Evolutionary conservation across 129 eudicot species (phyloP).

Genomic region (Helichrysum umbraculigerum): DNA sequence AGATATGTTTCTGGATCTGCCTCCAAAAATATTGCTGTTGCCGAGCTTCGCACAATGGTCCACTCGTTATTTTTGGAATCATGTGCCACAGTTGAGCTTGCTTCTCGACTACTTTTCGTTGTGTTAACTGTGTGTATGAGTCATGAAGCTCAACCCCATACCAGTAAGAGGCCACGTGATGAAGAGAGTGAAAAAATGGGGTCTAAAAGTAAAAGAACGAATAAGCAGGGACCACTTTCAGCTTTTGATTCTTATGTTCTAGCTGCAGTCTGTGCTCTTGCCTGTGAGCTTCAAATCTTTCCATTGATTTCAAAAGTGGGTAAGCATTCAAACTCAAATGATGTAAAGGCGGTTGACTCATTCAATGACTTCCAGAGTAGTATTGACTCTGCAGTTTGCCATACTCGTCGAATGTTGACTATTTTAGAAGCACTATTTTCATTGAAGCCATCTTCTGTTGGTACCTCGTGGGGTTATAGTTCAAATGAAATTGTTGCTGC

Average conservation of each 20-base stretch:
- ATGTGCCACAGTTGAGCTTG: constrained; percentile 80
- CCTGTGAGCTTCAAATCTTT: constrained; percentile 87
- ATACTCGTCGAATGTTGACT: constrained; percentile 74
- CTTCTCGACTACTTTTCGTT: constrained; percentile 91
- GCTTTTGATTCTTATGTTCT: constrained; percentile 94
- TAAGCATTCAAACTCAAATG: constrained; percentile 37
- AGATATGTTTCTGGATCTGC: constrained; percentile 65
- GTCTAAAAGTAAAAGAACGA: constrained; percentile 38
- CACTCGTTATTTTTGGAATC: constrained; percentile 85
- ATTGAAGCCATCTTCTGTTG: constrained; percentile 86
- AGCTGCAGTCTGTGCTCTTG: constrained; percentile 93
- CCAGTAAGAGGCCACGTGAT: constrained; percentile 65
- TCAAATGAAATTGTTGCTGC: constrained; percentile 99
- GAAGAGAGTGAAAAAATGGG: constrained; percentile 43
- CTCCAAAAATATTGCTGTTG: constrained; percentile 92
- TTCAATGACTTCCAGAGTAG: constrained; percentile 49
- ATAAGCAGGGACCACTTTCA: constrained; percentile 61
- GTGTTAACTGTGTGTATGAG: constrained; percentile 94
- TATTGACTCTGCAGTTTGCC: constrained; percentile 72
- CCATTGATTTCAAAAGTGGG: constrained; percentile 69
- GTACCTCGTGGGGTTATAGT: constrained; percentile 93
- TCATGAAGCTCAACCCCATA: constrained; percentile 78
- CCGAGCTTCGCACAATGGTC: constrained; percentile 99
- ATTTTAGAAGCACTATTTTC: constrained; percentile 78
- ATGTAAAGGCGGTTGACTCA: constrained; percentile 44